phyloP scores from a whole-genome alignment of 2,329 filamentous ascomycete genomes.

The Diaporthe ampelina region DNA sequence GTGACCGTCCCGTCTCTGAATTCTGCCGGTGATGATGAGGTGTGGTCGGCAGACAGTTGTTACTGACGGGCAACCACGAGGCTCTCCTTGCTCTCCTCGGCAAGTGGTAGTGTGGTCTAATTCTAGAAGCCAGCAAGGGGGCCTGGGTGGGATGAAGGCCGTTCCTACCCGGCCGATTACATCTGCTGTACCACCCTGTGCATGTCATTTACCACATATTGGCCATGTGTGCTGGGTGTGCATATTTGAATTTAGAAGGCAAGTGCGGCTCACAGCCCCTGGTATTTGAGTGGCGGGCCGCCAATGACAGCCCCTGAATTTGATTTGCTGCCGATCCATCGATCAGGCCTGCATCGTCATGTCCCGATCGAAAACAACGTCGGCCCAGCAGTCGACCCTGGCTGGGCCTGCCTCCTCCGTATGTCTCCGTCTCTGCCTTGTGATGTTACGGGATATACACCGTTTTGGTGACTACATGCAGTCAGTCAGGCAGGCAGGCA shows the following conservation, averaged over 20 bases:
- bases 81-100: background rate
- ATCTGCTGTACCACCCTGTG: background rate
- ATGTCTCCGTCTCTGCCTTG: background rate
- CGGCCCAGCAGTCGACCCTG: slow-evolving; percentile 8
- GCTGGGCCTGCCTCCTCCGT: background rate
- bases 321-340: slow-evolving; percentile 25
- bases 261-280: slow-evolving; percentile 21
- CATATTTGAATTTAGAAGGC: background rate
- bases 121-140: slow-evolving; percentile 5
- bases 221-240: background rate
- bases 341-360: slow-evolving; percentile 31
- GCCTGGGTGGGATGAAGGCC: background rate
- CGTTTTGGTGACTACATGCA: background rate
- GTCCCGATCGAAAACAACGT: slow-evolving; percentile 31
- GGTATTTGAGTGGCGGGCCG: slow-evolving; percentile 5
- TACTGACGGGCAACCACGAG: background rate
- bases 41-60: background rate
- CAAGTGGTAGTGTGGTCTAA: slow-evolving; percentile 8
- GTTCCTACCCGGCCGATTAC: slow-evolving; percentile 22
- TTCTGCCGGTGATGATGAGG: background rate
- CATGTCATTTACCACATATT: background rate
- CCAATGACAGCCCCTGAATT: slow-evolving; percentile 6
- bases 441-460: background rate
- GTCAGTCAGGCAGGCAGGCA: too few relatives aligned
- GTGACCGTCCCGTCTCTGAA: background rate